Evolutionary conservation across 1,139 yeast genomes (phyloP).

Genomic region (Diutina sp.): DNA sequence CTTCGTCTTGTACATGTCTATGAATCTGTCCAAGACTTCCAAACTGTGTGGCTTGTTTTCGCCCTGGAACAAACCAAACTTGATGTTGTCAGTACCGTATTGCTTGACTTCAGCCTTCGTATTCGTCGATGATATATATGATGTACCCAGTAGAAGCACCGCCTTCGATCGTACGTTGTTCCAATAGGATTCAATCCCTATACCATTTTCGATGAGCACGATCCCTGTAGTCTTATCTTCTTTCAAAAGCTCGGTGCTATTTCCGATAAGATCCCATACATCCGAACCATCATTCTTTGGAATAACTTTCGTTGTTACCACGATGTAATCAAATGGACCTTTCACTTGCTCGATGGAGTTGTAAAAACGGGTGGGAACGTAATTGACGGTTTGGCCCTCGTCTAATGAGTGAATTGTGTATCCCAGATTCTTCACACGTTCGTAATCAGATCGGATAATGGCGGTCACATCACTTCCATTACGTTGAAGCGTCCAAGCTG

Average conservation of each 20-base stretch:
- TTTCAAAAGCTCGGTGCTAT: neutral
- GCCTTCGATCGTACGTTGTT: neutral
- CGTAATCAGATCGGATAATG: constrained; percentile 54
- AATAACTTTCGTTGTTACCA: constrained; percentile 59
- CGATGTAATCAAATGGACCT: constrained; percentile 53
- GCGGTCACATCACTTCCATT: constrained; percentile 41
- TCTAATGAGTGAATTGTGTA: constrained; percentile 47
- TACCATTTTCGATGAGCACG: constrained; percentile 61
- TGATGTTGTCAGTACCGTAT: neutral
- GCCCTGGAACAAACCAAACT: constrained; percentile 3
- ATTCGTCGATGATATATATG: neutral
- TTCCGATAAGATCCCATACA: neutral
- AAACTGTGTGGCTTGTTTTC: constrained; percentile 10
- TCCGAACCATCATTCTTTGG: constrained; percentile 33
- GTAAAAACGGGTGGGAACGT: constrained; percentile 40
- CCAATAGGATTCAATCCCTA: constrained; percentile 44
- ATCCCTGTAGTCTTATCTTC: constrained; percentile 26
- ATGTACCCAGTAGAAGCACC: neutral
- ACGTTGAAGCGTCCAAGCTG: constrained; percentile 43
- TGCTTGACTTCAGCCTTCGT: neutral
- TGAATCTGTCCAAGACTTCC: constrained; percentile 17
- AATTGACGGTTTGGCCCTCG: constrained; percentile 40
- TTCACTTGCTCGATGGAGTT: constrained; percentile 28
- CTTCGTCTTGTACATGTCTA: constrained; percentile 33
- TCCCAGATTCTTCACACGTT: constrained; percentile 37